These are phyloP conservation scores for Phytopythium cucurbitacearum DNA, from an alignment of 352 stramenopile genomes.

Conservation along the genomic window DNA sequence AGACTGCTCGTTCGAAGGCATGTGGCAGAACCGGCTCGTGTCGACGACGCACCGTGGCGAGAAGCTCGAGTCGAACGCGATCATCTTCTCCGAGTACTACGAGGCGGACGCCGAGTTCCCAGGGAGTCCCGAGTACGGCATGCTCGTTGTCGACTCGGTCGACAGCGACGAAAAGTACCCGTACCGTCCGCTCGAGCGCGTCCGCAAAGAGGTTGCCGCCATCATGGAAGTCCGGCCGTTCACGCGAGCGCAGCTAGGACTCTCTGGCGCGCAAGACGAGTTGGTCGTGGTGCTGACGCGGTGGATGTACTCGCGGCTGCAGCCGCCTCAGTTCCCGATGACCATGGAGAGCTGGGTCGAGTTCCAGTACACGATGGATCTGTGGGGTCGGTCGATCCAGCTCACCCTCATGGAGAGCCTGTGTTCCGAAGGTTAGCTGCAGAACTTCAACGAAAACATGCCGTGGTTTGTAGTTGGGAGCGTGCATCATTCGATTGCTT, in stretches of 20 bases:
- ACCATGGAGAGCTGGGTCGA: constrained; percentile 12
- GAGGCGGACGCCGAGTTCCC: constrained; percentile 12
- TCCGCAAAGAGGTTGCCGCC: constrained; percentile 34
- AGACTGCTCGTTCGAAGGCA: constrained; percentile 22
- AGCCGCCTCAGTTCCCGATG: constrained; percentile 20
- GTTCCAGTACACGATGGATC: constrained; percentile 21
- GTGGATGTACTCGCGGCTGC: constrained; percentile 24
- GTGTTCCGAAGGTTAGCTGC: background rate
- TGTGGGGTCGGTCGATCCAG: constrained; percentile 21
- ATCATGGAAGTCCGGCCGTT: constrained; percentile 29
- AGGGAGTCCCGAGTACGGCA: constrained; percentile 25
- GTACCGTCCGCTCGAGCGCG: constrained; percentile 23
- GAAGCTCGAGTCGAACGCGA: constrained; percentile 37
- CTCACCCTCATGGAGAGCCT: constrained; percentile 20
- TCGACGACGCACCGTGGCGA: constrained; percentile 22
- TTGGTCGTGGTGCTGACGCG: constrained; percentile 24
- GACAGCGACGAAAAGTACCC: constrained; percentile 39
- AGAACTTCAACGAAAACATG: background rate
- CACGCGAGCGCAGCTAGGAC: constrained; percentile 4
- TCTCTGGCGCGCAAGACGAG: constrained; percentile 7
- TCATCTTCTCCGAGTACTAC: constrained; percentile 35
- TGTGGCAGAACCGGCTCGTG: constrained; percentile 42
- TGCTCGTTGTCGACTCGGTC: constrained; percentile 31
- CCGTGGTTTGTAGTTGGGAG: background rate
- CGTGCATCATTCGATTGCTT: background rate